Evolutionary conservation across 2,329 filamentous ascomycete species (phyloP).

Genomic region (Cordyceps farinosa): DNA sequence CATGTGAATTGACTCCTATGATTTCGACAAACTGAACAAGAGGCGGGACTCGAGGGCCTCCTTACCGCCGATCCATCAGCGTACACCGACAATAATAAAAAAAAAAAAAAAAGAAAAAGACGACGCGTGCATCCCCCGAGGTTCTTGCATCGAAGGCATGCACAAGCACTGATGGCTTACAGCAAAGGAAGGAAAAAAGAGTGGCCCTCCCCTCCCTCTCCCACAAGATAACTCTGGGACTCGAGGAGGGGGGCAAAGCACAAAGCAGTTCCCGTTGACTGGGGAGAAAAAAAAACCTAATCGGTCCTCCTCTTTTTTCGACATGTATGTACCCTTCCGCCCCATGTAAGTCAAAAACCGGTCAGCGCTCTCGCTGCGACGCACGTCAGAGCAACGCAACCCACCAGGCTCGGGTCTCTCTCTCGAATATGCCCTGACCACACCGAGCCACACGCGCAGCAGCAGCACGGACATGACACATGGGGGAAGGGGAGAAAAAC

Average conservation of each 20-base stretch:
- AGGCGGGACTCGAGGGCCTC: too few species aligned
- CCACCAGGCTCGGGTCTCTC: neutral
- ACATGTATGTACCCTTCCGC: neutral
- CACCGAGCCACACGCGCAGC: constrained; percentile 5
- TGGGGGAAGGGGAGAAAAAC: too few species aligned
- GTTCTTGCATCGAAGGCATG: neutral
- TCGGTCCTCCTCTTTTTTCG: neutral
- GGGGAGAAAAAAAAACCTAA: neutral
- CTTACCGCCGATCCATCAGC: too few species aligned
- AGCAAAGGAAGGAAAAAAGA: neutral
- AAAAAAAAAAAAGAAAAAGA: neutral
- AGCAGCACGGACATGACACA: too few species aligned
- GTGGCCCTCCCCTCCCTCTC: neutral
- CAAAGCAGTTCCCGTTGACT: neutral
- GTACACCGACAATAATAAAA: neutral
- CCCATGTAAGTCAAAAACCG: neutral
- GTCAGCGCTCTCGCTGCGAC: neutral
- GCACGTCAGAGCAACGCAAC: neutral
- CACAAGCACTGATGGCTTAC: neutral
- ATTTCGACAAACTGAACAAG: neutral
- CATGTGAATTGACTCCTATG: neutral
- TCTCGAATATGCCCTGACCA: neutral
- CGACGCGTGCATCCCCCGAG: neutral
- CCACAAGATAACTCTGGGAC: neutral
- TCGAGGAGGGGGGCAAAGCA: neutral